Evolutionary conservation across 352 stramenopile genomes (phyloP), one percentile per base, ranked within the genome.

Genomic region (Blastocystis sp.): DNA sequence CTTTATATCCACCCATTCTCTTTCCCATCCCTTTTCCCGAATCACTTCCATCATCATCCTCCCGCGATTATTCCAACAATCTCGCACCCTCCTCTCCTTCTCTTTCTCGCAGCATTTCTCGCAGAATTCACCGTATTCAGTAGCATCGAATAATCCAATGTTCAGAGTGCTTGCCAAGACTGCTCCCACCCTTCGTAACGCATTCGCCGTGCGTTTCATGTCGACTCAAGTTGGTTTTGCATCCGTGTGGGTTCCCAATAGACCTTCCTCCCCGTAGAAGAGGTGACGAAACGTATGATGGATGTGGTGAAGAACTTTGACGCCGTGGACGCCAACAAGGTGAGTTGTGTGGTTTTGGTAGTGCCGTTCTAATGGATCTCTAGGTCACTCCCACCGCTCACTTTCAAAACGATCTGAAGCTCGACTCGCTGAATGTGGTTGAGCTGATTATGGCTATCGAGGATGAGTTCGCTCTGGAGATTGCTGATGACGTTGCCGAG

Each of bases 381-480:
- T 86, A 86, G 81, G 92, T 95, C 61, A 91, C 91, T 79, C 90
- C 93, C 77, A 90, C 84, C 51, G 93, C 95, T 87, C 94, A 94
- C 88, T 98, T 99, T 90, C 94, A 97, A 72, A 95, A 96, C 71
- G 94, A 99, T 90, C 91, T 99, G 61, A 95, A 95, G 61, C 91
- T 99, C 64, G 96, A 99, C 90, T 99, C 95, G 81, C 92, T 99
- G 73, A 96, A 99, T 90, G 91, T 91, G 59, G 93, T 97, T 0
- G 93, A 97, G 88, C 89, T 94, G 84, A 94, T 99, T 67, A 99
- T 99, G 96, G 96, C 96, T 54, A 97, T 99, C 89, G 96, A 99
- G 90, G 96, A 99, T 89, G 97, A 99, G 90, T 99, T 99, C 91
- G 96, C 93, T 75, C 97, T 99, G 89, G 96, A 99, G 90, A 99